Conservation (phyloP, 352 stramenopile species). For the Phytophthora nicotianae region DNA sequence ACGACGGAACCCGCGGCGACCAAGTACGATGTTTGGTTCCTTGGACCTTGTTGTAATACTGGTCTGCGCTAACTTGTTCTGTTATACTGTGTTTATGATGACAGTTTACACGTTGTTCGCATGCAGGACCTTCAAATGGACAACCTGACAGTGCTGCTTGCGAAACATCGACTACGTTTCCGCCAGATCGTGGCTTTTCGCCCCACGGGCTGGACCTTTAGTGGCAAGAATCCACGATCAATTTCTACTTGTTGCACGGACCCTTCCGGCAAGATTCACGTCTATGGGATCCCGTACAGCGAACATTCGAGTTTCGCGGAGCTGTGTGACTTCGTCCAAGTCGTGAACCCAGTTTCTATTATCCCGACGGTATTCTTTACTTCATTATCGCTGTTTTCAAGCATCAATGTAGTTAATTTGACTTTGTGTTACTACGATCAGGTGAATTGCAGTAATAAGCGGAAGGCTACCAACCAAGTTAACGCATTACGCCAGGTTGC, state of each 20-base stretch:
- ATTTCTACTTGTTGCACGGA: constrained; percentile 82
- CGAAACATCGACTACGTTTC: constrained; percentile 73
- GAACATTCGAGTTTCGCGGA: constrained; percentile 97
- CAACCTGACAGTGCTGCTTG: constrained; percentile 66
- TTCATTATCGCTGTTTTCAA: not conserved
- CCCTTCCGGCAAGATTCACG: constrained; percentile 77
- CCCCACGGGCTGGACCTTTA: constrained; percentile 94
- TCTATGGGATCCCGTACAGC: constrained; percentile 96
- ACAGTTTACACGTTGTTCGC: constrained; percentile 91
- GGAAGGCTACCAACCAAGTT: constrained; percentile 73
- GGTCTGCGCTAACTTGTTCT: constrained; percentile 10
- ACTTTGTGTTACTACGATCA: constrained; percentile 19
- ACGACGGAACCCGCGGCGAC: constrained; percentile 82
- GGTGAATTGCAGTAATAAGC: constrained; percentile 75
- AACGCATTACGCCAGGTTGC: constrained; percentile 64
- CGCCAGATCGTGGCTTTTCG: constrained; percentile 92
- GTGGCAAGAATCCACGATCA: constrained; percentile 43
- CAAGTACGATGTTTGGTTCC: constrained; percentile 52
- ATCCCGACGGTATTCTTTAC: constrained; percentile 87
- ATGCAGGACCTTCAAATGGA: constrained; percentile 95
- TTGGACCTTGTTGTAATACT: not conserved
- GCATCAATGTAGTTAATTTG: constrained; percentile 5
- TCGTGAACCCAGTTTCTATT: constrained; percentile 87
- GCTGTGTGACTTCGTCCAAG: constrained; percentile 92
- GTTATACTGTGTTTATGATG: constrained; percentile 6